Percentiles rank a stretch among this genome's conserved stretches.
Conservation (phyloP, 768 basidiomycete species). For the Naematelia encephala region DNA sequence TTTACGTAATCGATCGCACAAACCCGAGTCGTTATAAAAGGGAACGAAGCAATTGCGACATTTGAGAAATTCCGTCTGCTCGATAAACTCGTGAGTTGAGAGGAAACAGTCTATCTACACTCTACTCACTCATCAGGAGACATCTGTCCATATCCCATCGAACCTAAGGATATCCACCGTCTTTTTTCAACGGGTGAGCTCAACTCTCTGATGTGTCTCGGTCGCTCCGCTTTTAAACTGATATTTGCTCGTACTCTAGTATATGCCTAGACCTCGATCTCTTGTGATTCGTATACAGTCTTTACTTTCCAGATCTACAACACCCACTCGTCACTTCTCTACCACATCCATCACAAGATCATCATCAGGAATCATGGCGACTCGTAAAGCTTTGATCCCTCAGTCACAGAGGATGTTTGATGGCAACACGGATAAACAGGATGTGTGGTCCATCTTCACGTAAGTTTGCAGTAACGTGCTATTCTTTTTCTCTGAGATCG, state of each 20-base stretch:
- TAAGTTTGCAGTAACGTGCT: constrained; percentile 26
- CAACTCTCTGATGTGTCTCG: too few species aligned
- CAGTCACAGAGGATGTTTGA: constrained; percentile 46
- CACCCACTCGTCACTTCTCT: background rate
- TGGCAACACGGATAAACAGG: constrained; percentile 47
- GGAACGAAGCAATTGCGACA: background rate
- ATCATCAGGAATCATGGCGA: constrained; percentile 10
- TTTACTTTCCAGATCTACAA: background rate
- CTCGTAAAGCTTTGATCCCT: constrained; percentile 25
- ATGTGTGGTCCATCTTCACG: constrained; percentile 51
- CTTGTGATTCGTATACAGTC: background rate
- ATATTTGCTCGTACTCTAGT: too few species aligned
- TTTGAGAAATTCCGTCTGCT: background rate
- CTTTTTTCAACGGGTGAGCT: too few species aligned
- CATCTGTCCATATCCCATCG: too few species aligned
- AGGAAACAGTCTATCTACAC: too few species aligned
- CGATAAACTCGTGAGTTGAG: too few species aligned
- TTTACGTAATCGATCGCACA: background rate
- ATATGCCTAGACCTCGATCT: too few species aligned
- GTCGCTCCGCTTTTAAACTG: too few species aligned
- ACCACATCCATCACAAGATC: background rate
- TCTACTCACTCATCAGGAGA: too few species aligned
- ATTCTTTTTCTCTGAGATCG: background rate
- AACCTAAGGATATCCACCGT: too few species aligned
- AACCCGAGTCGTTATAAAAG: background rate